Base-by-base conservation (phyloP, 2,329 filamentous ascomycete genomes). In the Diaporthe sp. region DNA sequence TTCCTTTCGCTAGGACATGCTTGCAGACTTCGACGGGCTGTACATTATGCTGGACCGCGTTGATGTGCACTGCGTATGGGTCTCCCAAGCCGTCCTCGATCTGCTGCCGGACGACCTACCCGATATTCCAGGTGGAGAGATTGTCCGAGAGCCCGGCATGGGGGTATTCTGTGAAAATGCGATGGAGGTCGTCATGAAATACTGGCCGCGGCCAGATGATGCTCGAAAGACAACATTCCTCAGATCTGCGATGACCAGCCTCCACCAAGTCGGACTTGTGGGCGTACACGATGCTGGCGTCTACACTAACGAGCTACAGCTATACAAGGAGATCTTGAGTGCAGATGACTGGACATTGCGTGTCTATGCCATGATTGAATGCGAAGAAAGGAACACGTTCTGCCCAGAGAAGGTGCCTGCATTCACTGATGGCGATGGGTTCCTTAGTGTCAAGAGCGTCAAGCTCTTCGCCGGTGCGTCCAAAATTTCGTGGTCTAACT, bases 81-180 rank as follows among this genome's bases (percentile, higher is more conserved):
- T 94, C 3, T 94, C 92, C 0, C 85, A 90, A 37, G 87, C 91
- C 25, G 90, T 94, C 2, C 86, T 94, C 3, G 83, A 88, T 65
- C 86, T 94, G 2, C 87, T 94, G 8, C 89, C 92, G 0, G 79
- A 84, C 1, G 84, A 88, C 12, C 77, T 89, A 37, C 84, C 87
- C 2, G 87, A 89, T 74, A 81, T 92, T 2, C 90, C 91, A 1
- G 92, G 92, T 15, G 93, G 93, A 2, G 91, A 93, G 75, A 88
- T 94, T 15, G 82, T 92, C 19, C 86, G 88, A 42, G 84, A 90
- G 4, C 92, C 92, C 0, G 91, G 91, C 0, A 86, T 88, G 79
- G 92, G 93, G 57, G 92, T 94, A 13, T 94, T 94, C 78, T 94
- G 93, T 80, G 92, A 94, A 82, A 94, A 94, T 79, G 92, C 92